Conservation (phyloP, 2,329 filamentous ascomycete genomes). For the Scedosporium dehoogii region DNA sequence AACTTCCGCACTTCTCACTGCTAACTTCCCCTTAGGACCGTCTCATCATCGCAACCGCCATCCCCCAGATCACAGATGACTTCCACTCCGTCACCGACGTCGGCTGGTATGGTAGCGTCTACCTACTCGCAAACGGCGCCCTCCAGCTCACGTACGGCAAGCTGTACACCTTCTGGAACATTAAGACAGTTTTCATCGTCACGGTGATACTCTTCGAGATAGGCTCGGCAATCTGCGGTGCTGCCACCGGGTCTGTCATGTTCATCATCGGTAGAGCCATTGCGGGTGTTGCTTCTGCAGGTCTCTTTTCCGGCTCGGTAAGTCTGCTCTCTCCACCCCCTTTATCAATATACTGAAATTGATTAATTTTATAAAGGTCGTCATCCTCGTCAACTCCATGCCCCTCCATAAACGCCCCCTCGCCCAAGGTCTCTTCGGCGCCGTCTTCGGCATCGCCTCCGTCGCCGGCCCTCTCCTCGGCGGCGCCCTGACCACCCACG, state of each 20-base stretch:
- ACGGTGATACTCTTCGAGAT: constrained; percentile 15
- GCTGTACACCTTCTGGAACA: constrained; percentile 17
- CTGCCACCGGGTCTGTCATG: constrained; percentile 20
- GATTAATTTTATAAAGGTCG: constrained; percentile 9
- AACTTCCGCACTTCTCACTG: no score
- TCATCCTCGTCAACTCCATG: constrained; percentile 18
- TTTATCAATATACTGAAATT: not conserved
- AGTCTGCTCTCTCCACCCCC: not conserved
- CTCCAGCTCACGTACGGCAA: constrained; percentile 22
- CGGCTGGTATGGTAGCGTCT: constrained; percentile 21
- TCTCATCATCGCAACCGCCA: constrained; percentile 24
- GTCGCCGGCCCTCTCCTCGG: constrained; percentile 18
- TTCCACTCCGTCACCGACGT: constrained; percentile 19
- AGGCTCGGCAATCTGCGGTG: constrained; percentile 20
- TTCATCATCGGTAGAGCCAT: constrained; percentile 29
- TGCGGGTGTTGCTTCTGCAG: constrained; percentile 24
- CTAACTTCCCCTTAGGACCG: constrained; percentile 17
- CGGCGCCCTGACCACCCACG: constrained; percentile 17
- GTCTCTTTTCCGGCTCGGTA: constrained; percentile 22
- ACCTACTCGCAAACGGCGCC: constrained; percentile 18
- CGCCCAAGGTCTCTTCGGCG: constrained; percentile 21
- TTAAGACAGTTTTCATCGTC: constrained; percentile 14
- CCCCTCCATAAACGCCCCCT: constrained; percentile 26
- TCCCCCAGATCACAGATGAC: constrained; percentile 19
- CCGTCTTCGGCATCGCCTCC: constrained; percentile 29